These are phyloP conservation scores for Lachancea mirantina DNA, from an alignment of 805 yeast species.

Conservation along the genomic window DNA sequence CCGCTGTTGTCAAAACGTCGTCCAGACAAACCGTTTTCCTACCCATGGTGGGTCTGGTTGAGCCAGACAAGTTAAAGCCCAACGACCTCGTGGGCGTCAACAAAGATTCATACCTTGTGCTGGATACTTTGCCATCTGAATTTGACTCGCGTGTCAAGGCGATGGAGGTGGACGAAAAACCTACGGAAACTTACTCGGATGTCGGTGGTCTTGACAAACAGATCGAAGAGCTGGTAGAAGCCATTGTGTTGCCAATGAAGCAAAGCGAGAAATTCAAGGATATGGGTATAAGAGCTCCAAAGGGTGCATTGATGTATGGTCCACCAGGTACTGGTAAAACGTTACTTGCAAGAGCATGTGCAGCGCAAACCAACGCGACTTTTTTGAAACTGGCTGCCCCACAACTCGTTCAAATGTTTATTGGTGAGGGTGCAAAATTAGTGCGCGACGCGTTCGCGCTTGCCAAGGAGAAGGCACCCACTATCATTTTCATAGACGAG, in stretches of 20 bases:
- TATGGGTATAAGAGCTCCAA: conserved; percentile 94
- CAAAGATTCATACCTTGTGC: conserved; percentile 87
- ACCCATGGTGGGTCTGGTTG: conserved; percentile 94
- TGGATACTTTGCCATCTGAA: conserved; percentile 94
- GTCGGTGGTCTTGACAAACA: conserved; percentile 98
- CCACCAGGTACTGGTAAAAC: conserved; percentile 99
- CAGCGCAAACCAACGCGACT: conserved; percentile 97
- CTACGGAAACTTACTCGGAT: conserved; percentile 93
- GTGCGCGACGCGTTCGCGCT: conserved; percentile 96
- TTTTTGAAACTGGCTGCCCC: conserved; percentile 96
- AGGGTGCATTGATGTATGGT: conserved; percentile 97
- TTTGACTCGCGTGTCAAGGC: conserved; percentile 97
- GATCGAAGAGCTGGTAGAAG: conserved; percentile 96
- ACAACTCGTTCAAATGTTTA: conserved; percentile 95
- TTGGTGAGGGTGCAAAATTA: conserved; percentile 97
- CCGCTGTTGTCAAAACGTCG: conserved; percentile 97
- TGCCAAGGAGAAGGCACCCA: conserved; percentile 97
- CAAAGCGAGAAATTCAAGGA: conserved; percentile 93
- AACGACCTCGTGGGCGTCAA: conserved; percentile 97
- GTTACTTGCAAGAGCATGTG: conserved; percentile 94
- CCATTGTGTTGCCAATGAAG: conserved; percentile 96
- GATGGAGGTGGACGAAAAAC: conserved; percentile 99
- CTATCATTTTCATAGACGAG: conserved; percentile 96
- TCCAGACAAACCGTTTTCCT: conserved; percentile 95
- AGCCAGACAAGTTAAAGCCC: conserved; percentile 87